phyloP scores from a whole-genome alignment of 1,284 basidiomycete genomes.

The Tremellales sp. region DNA sequence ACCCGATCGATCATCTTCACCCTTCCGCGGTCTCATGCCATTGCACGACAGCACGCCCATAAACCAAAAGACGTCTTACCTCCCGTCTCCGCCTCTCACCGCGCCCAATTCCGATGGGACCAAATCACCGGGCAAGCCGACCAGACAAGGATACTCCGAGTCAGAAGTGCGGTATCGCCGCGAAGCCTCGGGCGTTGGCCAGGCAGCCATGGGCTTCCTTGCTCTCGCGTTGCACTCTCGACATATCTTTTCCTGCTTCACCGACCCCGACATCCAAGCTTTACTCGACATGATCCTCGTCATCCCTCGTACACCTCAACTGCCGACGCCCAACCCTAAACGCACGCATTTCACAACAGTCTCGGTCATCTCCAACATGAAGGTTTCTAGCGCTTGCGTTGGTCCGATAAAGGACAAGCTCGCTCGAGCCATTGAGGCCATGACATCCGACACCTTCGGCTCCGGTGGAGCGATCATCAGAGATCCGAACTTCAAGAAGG shows the following conservation, averaged over 20 bases:
- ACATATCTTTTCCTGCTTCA: slow-evolving; percentile 31
- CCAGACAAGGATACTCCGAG: slow-evolving; percentile 42
- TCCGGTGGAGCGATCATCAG: slow-evolving; percentile 15
- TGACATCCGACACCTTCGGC: slow-evolving; percentile 27
- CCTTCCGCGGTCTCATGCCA: slow-evolving; percentile 30
- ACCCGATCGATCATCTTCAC: slow-evolving; percentile 17
- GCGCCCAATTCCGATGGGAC: slow-evolving; percentile 12
- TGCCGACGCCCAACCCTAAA: slow-evolving; percentile 45
- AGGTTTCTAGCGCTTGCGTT: slow-evolving; percentile 29
- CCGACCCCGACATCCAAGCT: slow-evolving; percentile 38
- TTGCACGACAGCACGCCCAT: slow-evolving; percentile 14
- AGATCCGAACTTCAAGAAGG: slow-evolving; percentile 30
- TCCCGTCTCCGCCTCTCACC: slow-evolving; percentile 17
- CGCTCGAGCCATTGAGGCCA: slow-evolving; percentile 28
- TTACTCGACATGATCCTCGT: slow-evolving; percentile 40
- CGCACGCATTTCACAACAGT: slow-evolving; percentile 46
- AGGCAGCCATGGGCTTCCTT: slow-evolving; percentile 34
- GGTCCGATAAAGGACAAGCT: slow-evolving; percentile 38
- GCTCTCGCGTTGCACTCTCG: slow-evolving; percentile 25
- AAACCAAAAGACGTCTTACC: slow-evolving; percentile 7
- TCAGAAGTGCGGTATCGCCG: slow-evolving; percentile 44
- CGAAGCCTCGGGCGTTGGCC: slow-evolving; percentile 43
- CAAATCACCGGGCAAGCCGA: slow-evolving; percentile 10
- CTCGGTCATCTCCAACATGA: slow-evolving; percentile 34
- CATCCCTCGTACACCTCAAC: slow-evolving; percentile 39